These are phyloP conservation scores for Sporothrix brunneoviolacea DNA, from an alignment of 2,329 filamentous ascomycete genomes.

Conservation along the genomic window DNA sequence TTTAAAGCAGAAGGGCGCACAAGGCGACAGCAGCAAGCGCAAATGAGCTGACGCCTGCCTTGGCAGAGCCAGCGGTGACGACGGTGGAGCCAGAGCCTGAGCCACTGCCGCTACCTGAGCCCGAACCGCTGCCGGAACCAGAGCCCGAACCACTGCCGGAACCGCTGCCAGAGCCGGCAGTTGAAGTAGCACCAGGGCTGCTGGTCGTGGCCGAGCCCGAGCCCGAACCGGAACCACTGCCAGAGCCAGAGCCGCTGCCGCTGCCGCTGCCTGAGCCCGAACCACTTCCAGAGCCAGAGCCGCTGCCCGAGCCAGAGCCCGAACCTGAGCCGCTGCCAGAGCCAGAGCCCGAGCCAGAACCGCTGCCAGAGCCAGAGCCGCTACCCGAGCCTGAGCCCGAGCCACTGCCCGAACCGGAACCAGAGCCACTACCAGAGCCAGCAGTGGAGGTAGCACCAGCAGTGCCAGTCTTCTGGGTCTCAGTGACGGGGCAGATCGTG, in stretches of 20 bases:
- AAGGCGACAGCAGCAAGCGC: conserved; percentile 1
- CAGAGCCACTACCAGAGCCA: not conserved
- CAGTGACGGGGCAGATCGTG: conserved; percentile 36
- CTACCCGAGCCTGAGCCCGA: not conserved
- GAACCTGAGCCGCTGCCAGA: not conserved
- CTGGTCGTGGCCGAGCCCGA: not conserved
- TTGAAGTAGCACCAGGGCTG: not conserved
- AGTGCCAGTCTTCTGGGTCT: conserved; percentile 1
- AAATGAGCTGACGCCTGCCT: conserved; percentile 4
- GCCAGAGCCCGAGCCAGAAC: not conserved
- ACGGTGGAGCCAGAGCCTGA: not conserved
- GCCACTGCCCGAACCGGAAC: not conserved
- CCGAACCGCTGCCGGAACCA: not conserved
- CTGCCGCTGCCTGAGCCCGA: not conserved
- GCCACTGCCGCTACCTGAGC: not conserved
- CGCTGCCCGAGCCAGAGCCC: not conserved
- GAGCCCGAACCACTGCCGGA: not conserved
- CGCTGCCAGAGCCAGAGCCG: not conserved
- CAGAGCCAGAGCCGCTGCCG: not conserved
- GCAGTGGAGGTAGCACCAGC: conserved; percentile 1
- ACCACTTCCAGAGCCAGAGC: not conserved
- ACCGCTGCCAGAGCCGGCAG: not conserved
- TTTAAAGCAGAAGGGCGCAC: conserved; percentile 4
- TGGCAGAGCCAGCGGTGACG: conserved; percentile 11
- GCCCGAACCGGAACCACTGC: not conserved